Evolutionary conservation across 257 asterid species (phyloP), one percentile per base, ranked within the genome.

Genomic region (Verbena officinalis): DNA sequence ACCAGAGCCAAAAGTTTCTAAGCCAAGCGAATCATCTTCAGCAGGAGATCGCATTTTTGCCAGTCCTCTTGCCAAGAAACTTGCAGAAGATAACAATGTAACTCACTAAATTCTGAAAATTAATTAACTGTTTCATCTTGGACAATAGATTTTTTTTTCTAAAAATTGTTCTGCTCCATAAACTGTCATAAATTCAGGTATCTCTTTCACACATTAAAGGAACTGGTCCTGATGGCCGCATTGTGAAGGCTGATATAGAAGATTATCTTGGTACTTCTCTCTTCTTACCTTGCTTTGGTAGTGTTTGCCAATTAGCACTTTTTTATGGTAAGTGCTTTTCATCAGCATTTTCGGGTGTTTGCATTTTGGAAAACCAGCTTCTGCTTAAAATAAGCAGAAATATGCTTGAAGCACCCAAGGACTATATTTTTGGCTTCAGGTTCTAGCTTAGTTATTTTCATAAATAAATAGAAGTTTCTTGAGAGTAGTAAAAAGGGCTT

Each of bases 171-270:
- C 9, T 44, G 51, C 2, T 42, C 51, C 51, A 44, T 44, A 16
- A 5, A n/a, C 17, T 15, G 22, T 44, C 10, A 5, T 44, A 14
- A 4, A 14, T 44, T 4, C 50, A 44, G 51, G 21, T 44, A 44
- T 16, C 51, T n/a, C 20, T 44, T 44, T 44, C 51, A 44, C n/a
- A 44, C 22, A 44, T 44, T 4, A 44, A 44, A 44, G 51, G 51
- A 44, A 44, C 51, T 44, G 51, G 22, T 44, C 51, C 51, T n/a
- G 51, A 44, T 44, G 51, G 21, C n/a, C 51, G 51, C 51, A n/a
- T 44, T n/a, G 21, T 44, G 51, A 44, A 44, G 22, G 51, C 51
- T 44, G 51, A 44, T 15, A 15, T 44, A 44, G 51, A 44, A 44
- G 51, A 44, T 15, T n/a, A 44, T 44, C 20, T 44, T 44, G 51